Percentiles rank a stretch among this genome's conserved stretches.
phyloP scores from a whole-genome alignment of 352 stramenopile species.

The Pythium rhizo-oryzae region DNA sequence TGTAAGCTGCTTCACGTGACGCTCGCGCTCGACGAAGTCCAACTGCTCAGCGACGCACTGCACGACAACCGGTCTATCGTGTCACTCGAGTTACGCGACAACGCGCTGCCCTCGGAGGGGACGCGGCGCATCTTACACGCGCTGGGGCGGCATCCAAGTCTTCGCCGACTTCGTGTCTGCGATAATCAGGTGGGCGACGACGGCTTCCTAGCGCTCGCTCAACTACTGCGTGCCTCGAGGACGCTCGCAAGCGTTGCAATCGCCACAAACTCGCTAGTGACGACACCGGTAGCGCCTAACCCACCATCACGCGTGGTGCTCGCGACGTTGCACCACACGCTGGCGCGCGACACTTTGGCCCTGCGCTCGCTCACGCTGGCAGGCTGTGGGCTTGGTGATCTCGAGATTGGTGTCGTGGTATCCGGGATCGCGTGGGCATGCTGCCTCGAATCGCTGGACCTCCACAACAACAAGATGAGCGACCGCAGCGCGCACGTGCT shows the following conservation, averaged over 20 bases:
- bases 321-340: slow-evolving; percentile 40
- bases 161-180: slow-evolving; percentile 18
- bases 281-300: neutral
- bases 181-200: slow-evolving; percentile 1
- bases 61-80: slow-evolving; percentile 34
- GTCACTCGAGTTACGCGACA: slow-evolving; percentile 41
- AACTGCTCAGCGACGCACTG: slow-evolving; percentile 36
- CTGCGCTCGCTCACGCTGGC: slow-evolving; percentile 37
- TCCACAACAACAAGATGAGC: slow-evolving; percentile 40
- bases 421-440: slow-evolving; percentile 45
- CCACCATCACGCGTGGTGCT: slow-evolving; percentile 37
- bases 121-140: slow-evolving; percentile 33
- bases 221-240: neutral
- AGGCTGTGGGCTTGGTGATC: slow-evolving; percentile 45
- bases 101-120: slow-evolving; percentile 41
- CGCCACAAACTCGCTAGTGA: neutral
- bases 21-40: slow-evolving; percentile 37
- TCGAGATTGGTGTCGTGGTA: slow-evolving; percentile 39
- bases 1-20: slow-evolving; percentile 44
- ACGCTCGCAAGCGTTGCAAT: neutral
- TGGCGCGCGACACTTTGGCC: slow-evolving; percentile 35
- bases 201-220: neutral
- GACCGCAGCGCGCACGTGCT: slow-evolving; percentile 37
- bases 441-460: slow-evolving; percentile 37
- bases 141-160: slow-evolving; percentile 32